Conservation (phyloP, 2,329 filamentous ascomycete species). For the Ilyonectria sp. region DNA sequence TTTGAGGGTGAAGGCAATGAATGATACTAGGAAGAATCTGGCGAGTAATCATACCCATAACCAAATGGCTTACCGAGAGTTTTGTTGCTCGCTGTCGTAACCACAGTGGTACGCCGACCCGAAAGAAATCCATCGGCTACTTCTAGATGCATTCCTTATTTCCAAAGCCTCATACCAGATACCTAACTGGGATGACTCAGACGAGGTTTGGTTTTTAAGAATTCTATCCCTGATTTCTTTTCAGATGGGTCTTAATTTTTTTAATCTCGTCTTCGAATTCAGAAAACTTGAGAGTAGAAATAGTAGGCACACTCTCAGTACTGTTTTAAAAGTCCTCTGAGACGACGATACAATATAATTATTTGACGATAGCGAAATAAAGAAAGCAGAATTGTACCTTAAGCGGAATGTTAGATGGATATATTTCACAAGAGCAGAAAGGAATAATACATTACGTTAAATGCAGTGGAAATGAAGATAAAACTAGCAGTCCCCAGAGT, state of each 20-base stretch:
- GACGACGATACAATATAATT: conserved; percentile 15
- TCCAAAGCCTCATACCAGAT: too few species aligned
- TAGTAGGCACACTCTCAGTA: background rate
- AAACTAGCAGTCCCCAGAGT: conserved; percentile 7
- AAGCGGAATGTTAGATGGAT: background rate
- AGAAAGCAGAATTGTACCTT: conserved; percentile 20
- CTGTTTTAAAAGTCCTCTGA: conserved; percentile 27
- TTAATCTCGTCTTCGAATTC: too few species aligned
- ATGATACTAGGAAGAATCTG: background rate
- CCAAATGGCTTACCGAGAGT: background rate
- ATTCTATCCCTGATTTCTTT: too few species aligned
- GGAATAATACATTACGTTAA: background rate
- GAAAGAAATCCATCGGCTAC: conserved; percentile 5
- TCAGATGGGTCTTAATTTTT: too few species aligned
- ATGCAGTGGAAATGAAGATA: conserved; percentile 21
- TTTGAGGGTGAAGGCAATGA: background rate
- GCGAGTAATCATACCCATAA: background rate
- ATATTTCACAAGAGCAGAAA: background rate
- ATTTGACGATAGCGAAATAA: background rate
- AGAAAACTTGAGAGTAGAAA: too few species aligned
- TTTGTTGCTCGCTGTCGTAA: background rate
- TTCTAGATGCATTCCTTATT: conserved; percentile 2
- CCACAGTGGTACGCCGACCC: background rate
- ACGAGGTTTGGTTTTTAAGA: too few species aligned
- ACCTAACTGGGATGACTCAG: too few species aligned